Evolutionary conservation across 169 alveolate species (phyloP).

Genomic region (Cyclospora cayetanensis): DNA sequence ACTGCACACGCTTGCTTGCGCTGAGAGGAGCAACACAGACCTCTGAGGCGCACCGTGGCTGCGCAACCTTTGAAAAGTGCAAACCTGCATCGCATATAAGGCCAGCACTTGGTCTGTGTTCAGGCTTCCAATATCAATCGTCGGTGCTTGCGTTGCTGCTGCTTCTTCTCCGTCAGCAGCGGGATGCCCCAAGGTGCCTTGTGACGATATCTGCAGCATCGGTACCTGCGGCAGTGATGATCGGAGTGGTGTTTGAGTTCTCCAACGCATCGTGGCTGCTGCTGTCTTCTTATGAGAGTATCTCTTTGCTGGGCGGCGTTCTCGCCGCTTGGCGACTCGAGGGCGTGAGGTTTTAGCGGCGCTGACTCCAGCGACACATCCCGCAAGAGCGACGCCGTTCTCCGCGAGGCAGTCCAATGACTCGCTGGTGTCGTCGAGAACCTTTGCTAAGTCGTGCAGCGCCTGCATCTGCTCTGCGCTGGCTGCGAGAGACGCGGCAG

Average conservation of each 20-base stretch:
- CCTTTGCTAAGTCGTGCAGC: neutral
- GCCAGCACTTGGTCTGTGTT: neutral
- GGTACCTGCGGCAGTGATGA: neutral
- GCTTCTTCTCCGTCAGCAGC: neutral
- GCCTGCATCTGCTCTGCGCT: conserved; percentile 24
- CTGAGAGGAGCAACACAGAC: too few species aligned
- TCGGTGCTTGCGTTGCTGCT: conserved; percentile 1
- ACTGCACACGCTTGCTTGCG: too few species aligned
- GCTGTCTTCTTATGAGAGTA: neutral
- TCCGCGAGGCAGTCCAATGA: neutral
- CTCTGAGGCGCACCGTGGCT: too few species aligned
- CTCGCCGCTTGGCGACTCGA: too few species aligned
- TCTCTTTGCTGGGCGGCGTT: too few species aligned
- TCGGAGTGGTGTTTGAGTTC: neutral
- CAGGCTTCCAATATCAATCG: neutral
- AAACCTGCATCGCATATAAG: conserved; percentile 1
- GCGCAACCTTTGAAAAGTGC: too few species aligned
- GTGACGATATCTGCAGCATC: neutral
- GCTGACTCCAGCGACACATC: too few species aligned
- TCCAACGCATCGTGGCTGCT: neutral
- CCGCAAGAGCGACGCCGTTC: neutral
- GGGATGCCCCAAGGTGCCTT: too few species aligned
- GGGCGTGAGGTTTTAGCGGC: too few species aligned
- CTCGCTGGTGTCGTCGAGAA: neutral
- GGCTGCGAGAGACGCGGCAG: neutral